A percentile compares a stretch with the other conserved stretches of the same genome.
phyloP scores from a whole-genome alignment of 192 early-diverging fungal genomes.

The Gaertneriomyces semiglobifer region DNA sequence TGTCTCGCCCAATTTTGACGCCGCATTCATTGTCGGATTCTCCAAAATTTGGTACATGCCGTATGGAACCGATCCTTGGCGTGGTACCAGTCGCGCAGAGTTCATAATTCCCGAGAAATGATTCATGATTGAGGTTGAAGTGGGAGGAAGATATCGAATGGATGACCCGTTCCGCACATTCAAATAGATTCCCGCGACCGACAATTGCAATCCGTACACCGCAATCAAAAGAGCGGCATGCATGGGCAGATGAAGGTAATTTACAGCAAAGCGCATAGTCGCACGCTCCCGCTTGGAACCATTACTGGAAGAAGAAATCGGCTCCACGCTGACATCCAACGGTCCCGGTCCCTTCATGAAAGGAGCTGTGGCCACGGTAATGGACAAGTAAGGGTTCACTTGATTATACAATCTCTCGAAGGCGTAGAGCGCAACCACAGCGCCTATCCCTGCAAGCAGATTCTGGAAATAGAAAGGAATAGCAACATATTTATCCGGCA shows the following conservation, averaged over 20 bases:
- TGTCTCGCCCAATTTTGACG: neutral
- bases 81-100: neutral
- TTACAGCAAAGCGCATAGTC: conserved; percentile 4
- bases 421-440: conserved; percentile 9
- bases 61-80: conserved; percentile 2
- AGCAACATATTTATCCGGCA: neutral
- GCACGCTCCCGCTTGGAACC: neutral
- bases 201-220: neutral
- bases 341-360: neutral
- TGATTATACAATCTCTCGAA: conserved; percentile 12
- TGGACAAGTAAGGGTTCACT: neutral
- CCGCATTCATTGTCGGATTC: conserved; percentile 12
- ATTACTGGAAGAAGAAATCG: neutral
- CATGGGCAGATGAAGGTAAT: conserved; percentile 14
- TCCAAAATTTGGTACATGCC: neutral
- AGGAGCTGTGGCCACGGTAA: neutral
- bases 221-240: conserved; percentile 5
- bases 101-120: neutral
- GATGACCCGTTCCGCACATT: conserved; percentile 8
- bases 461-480: conserved; percentile 17
- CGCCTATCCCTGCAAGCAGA: conserved; percentile 6
- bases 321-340: neutral
- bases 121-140: conserved; percentile 1
- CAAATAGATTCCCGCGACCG: neutral
- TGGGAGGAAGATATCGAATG: conserved; percentile 10